These are phyloP conservation scores for Thymus quinquecostatus DNA, from an alignment of 257 asterid species.

Conservation along the genomic window DNA sequence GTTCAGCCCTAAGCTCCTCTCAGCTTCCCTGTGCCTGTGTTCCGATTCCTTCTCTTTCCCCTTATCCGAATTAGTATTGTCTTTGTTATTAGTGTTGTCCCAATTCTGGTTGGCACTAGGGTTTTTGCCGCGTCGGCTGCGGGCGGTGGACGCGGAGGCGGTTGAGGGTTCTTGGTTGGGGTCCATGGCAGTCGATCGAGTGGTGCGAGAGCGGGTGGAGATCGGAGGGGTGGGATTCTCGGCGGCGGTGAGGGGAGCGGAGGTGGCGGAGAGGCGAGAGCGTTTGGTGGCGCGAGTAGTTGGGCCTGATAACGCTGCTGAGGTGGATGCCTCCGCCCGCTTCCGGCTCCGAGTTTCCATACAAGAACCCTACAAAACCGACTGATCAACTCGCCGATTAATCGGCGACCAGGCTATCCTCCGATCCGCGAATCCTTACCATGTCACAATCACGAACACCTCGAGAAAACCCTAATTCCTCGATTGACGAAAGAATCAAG, in stretches of 20 bases:
- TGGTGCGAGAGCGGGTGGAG: slow-evolving; percentile 65
- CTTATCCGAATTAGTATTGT: slow-evolving; percentile 59
- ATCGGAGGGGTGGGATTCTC: slow-evolving; percentile 46
- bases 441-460: slow-evolving; percentile 39
- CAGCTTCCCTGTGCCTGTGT: slow-evolving; percentile 63
- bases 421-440: slow-evolving; percentile 51
- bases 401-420: slow-evolving; percentile 74
- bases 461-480: slow-evolving; percentile 49
- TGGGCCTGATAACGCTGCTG: slow-evolving; percentile 91
- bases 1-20: slow-evolving; percentile 72
- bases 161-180: slow-evolving; percentile 70
- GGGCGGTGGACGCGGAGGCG: slow-evolving; percentile 74
- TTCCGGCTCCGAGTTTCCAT: slow-evolving; percentile 99
- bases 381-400: slow-evolving; percentile 79
- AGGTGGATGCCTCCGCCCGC: slow-evolving; percentile 99
- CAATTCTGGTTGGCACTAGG: slow-evolving; percentile 50
- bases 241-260: slow-evolving; percentile 44
- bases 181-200: slow-evolving; percentile 78
- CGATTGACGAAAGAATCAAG: slow-evolving; percentile 21
- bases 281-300: slow-evolving; percentile 85
- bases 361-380: slow-evolving; percentile 74
- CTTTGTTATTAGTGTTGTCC: slow-evolving; percentile 49
- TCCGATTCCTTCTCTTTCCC: slow-evolving; percentile 93
- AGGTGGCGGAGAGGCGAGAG: slow-evolving; percentile 67
- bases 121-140: slow-evolving; percentile 84